Percentiles rank a stretch among this genome's conserved stretches.
Evolutionary conservation across 305 asterid species (phyloP).

Genomic region (Rubia peregrina): DNA sequence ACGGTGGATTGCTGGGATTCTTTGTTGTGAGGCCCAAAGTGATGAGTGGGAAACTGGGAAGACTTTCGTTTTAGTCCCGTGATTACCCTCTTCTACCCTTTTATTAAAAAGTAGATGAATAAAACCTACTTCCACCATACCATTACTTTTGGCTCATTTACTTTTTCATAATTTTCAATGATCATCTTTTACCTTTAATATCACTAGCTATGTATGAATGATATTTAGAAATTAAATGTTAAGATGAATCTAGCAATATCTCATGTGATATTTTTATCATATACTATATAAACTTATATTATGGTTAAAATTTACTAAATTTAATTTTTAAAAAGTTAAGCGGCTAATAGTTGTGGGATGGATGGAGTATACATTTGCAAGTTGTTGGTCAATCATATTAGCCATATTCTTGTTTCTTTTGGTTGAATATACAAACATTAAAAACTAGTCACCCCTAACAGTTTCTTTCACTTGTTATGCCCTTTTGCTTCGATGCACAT

Average conservation of each 20-base stretch:
- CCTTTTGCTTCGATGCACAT: background rate
- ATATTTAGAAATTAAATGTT: no score
- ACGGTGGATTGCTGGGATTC: background rate
- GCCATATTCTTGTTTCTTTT: slow-evolving; percentile 9
- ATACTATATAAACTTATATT: no score
- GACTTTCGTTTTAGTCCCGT: slow-evolving; percentile 8
- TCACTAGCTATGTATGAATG: no score
- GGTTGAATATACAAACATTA: background rate
- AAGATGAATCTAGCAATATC: no score
- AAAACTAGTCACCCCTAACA: background rate
- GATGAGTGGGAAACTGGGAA: background rate
- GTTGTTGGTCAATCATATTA: slow-evolving; percentile 1
- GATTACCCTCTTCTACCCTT: slow-evolving; percentile 21
- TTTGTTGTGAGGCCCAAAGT: slow-evolving; percentile 15
- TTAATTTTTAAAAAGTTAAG: no score
- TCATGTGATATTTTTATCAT: no score
- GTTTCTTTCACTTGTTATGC: background rate
- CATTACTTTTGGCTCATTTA: no score
- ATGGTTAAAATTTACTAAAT: no score
- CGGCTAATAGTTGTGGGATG: no score
- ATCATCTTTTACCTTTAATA: no score
- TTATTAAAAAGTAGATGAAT: slow-evolving; percentile 9
- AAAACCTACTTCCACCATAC: background rate
- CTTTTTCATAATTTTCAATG: no score
- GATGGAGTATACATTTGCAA: no score